Percentiles rank a stretch among this genome's conserved stretches.
Conservation (phyloP, 2,329 filamentous ascomycete species). For the Stemphylium lycopersici region DNA sequence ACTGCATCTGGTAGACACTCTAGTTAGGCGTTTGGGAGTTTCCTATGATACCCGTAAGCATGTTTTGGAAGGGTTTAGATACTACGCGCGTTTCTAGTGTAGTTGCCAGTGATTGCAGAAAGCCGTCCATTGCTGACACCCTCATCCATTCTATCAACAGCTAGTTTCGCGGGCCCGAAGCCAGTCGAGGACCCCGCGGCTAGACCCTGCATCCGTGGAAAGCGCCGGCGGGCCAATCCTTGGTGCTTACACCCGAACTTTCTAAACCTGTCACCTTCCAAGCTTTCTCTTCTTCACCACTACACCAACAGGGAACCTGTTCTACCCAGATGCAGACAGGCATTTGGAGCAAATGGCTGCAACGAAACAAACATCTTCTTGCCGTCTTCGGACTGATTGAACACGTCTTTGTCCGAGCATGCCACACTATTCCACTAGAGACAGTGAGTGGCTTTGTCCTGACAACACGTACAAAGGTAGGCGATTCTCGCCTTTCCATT, state of each 20-base stretch:
- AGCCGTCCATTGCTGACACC: too few species aligned
- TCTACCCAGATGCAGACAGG: background rate
- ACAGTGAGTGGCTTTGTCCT: constrained; percentile 1
- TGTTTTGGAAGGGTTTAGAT: background rate
- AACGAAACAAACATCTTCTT: background rate
- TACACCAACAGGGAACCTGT: background rate
- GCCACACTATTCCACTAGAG: background rate
- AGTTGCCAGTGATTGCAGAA: too few species aligned
- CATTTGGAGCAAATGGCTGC: background rate
- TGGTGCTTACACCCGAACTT: background rate
- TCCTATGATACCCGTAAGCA: constrained; percentile 14
- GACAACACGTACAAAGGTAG: background rate
- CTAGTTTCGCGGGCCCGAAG: background rate
- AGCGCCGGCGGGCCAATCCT: constrained; percentile 9
- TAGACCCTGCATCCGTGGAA: constrained; percentile 1
- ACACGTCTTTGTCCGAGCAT: background rate
- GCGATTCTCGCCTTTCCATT: background rate
- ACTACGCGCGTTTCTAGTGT: background rate
- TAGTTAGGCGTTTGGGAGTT: constrained; percentile 4
- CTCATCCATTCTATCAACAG: too few species aligned
- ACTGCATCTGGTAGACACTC: background rate
- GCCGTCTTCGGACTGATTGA: background rate
- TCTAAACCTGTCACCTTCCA: constrained; percentile 2
- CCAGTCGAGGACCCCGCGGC: background rate
- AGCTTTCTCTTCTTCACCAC: constrained; percentile 4